phyloP scores from a whole-genome alignment of 768 basidiomycete species.

The Macrolepiota dolichaula region DNA sequence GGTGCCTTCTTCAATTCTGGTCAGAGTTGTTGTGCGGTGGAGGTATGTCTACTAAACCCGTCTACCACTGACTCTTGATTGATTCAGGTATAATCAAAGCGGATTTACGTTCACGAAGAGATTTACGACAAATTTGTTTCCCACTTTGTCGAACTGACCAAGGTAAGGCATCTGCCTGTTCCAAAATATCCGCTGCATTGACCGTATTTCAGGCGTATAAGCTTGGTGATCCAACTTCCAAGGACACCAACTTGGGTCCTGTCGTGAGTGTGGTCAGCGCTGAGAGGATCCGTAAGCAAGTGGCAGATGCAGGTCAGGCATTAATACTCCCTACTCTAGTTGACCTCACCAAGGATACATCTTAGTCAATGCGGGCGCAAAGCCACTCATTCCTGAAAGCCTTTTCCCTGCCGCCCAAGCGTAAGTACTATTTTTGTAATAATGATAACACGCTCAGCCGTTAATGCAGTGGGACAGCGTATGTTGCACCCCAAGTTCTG shows the following conservation, averaged over 20 bases:
- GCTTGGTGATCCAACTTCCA: constrained; percentile 80
- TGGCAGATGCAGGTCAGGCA: constrained; percentile 72
- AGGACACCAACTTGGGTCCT: constrained; percentile 82
- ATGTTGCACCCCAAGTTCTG: constrained; percentile 89
- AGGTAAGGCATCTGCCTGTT: constrained; percentile 37
- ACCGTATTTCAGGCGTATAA: constrained; percentile 58
- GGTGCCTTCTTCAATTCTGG: constrained; percentile 97
- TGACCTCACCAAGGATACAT: background rate
- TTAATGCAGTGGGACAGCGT: constrained; percentile 64
- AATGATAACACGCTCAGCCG: background rate
- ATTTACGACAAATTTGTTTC: constrained; percentile 79
- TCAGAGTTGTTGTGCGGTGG: constrained; percentile 93
- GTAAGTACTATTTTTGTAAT: constrained; percentile 37
- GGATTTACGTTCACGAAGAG: constrained; percentile 90
- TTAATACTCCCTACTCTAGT: background rate
- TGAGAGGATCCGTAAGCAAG: constrained; percentile 79
- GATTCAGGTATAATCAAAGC: constrained; percentile 34
- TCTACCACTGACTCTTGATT: background rate
- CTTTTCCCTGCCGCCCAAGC: constrained; percentile 64
- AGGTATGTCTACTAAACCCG: constrained; percentile 42
- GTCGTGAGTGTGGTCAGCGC: constrained; percentile 90
- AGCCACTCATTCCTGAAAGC: constrained; percentile 64
- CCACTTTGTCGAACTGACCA: constrained; percentile 68
- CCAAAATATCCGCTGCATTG: background rate
- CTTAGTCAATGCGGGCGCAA: constrained; percentile 76